Percentiles rank a stretch among this genome's conserved stretches.
Evolutionary conservation across 441 rosid species (phyloP).

Genomic region (Breynia disticha): DNA sequence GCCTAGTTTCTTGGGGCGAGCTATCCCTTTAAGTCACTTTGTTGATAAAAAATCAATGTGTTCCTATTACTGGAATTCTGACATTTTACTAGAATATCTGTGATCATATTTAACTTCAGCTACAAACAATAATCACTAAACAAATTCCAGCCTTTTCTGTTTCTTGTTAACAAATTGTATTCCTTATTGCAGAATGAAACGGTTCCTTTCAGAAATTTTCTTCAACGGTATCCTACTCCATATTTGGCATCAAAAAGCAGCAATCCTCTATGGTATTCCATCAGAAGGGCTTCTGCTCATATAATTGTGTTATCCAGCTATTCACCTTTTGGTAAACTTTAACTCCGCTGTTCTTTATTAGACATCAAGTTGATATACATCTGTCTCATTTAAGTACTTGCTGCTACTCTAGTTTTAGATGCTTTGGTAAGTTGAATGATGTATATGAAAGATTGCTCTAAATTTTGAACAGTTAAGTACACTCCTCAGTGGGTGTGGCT

Average conservation of each 20-base stretch:
- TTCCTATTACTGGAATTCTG: too few relatives aligned
- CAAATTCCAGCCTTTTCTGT: not conserved
- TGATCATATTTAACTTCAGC: not conserved
- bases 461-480: conserved; percentile 33
- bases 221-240: conserved; percentile 43
- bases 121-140: not conserved
- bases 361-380: not conserved
- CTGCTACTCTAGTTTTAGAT: not conserved
- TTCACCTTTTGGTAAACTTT: conserved; percentile 45
- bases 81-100: not conserved
- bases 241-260: conserved; percentile 39
- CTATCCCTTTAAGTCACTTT: too few relatives aligned
- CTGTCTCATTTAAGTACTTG: too few relatives aligned
- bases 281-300: conserved; percentile 51
- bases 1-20: too few relatives aligned
- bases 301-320: conserved; percentile 51
- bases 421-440: not conserved
- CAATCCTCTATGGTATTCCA: conserved; percentile 46
- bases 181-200: conserved; percentile 31
- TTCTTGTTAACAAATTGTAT: not conserved
- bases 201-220: conserved; percentile 40
- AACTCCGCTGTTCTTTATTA: not conserved
- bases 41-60: too few relatives aligned
- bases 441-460: not conserved
- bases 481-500: conserved; percentile 45